A percentile compares a stretch with the other conserved stretches of the same genome.
phyloP scores from a whole-genome alignment of 768 basidiomycete species.

The Amanita pseudoporphyria region DNA sequence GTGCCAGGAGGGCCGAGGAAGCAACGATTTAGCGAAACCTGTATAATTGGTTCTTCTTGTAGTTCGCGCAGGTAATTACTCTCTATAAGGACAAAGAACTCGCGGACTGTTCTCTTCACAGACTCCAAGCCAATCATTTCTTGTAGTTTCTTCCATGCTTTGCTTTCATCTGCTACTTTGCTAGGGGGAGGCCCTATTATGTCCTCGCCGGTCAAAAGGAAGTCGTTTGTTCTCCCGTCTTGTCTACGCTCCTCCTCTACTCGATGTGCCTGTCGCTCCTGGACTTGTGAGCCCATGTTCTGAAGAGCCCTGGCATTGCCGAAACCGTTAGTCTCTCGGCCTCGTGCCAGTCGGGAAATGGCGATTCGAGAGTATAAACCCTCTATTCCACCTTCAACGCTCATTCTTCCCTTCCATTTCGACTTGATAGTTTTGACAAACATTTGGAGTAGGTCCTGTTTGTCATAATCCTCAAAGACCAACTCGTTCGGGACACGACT shows the following conservation, averaged over 20 bases:
- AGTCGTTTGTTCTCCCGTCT: slow-evolving; percentile 36
- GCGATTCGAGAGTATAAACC: slow-evolving; percentile 50
- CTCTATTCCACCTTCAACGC: slow-evolving; percentile 39
- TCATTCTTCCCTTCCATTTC: slow-evolving; percentile 40
- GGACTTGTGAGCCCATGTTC: slow-evolving; percentile 36
- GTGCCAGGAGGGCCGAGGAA: slow-evolving; percentile 65
- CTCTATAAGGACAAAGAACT: slow-evolving; percentile 34
- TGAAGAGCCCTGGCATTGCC: slow-evolving; percentile 59
- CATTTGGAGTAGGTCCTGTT: slow-evolving; percentile 47
- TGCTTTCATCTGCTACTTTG: slow-evolving; percentile 31
- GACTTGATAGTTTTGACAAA: slow-evolving; percentile 38
- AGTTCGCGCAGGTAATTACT: slow-evolving; percentile 56
- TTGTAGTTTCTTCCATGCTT: slow-evolving; percentile 44
- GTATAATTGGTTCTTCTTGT: slow-evolving; percentile 39
- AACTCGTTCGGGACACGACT: slow-evolving; percentile 61
- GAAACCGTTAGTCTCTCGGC: slow-evolving; percentile 49
- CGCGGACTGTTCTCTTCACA: slow-evolving; percentile 46
- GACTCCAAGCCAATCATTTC: slow-evolving; percentile 41
- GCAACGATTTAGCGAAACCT: slow-evolving; percentile 50
- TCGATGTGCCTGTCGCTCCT: slow-evolving; percentile 44
- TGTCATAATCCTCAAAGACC: slow-evolving; percentile 51
- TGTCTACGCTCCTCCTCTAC: slow-evolving; percentile 29
- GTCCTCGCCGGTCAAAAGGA: slow-evolving; percentile 42
- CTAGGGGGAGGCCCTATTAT: slow-evolving; percentile 60
- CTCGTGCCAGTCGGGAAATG: slow-evolving; percentile 50